phyloP scores from a whole-genome alignment of 2,329 filamentous ascomycete genomes.

The Intubia oerlemansii region DNA sequence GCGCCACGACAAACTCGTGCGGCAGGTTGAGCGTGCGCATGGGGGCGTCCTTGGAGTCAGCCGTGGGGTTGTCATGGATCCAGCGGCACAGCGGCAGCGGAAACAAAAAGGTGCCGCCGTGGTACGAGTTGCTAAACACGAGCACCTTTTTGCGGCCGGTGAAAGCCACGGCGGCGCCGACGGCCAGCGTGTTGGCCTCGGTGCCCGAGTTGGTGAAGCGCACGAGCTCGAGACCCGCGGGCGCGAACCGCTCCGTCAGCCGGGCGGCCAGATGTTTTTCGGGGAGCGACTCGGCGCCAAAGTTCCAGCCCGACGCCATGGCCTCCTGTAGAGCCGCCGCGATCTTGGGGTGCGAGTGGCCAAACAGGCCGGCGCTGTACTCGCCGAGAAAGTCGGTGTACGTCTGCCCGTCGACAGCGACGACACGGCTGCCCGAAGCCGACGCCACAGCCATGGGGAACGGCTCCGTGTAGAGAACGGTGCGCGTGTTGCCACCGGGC shows the following conservation, averaged over 20 bases:
- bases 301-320: slow-evolving; percentile 22
- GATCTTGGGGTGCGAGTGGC: slow-evolving; percentile 10
- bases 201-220: slow-evolving; percentile 45
- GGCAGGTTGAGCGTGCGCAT: slow-evolving; percentile 22
- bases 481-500: slow-evolving; percentile 21
- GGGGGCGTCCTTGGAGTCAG: slow-evolving; percentile 13
- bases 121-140: slow-evolving; percentile 29
- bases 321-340: slow-evolving; percentile 1
- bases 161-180: slow-evolving; percentile 27
- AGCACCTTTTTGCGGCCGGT: slow-evolving; percentile 22
- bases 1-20: slow-evolving; percentile 34
- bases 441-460: slow-evolving; percentile 15
- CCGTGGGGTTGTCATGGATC: slow-evolving; percentile 5
- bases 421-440: slow-evolving; percentile 11
- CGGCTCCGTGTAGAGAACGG: slow-evolving; percentile 17
- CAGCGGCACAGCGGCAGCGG: slow-evolving; percentile 7
- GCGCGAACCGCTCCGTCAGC: slow-evolving; percentile 27
- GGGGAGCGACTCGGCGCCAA: slow-evolving; percentile 26
- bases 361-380: slow-evolving; percentile 42
- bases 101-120: slow-evolving; percentile 23
- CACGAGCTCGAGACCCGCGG: slow-evolving; percentile 23
- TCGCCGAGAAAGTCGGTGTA: slow-evolving; percentile 17
- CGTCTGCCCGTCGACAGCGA: slow-evolving; percentile 11
- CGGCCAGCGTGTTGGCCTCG: slow-evolving; percentile 36
- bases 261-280: slow-evolving; percentile 28